Percentiles rank a stretch among this genome's conserved stretches.
Conservation (phyloP, 192 early-diverging fungal genomes). For the Phycomyces blakesleeanus region DNA sequence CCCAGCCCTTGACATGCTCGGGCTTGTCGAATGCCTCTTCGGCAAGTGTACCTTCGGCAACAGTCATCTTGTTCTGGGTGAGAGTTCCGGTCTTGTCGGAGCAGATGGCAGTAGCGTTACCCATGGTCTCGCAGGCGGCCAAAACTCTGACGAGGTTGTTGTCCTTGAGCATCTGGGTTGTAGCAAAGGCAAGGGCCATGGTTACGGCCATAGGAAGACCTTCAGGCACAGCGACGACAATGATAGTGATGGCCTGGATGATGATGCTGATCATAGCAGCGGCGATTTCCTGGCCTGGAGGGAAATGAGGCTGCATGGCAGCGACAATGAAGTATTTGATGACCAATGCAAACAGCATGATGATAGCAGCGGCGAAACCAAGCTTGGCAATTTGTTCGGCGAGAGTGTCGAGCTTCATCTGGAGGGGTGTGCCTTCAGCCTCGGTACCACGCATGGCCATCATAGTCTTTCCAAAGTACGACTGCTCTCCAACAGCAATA, state of each 20-base stretch:
- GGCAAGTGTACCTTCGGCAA: slow-evolving; percentile 60
- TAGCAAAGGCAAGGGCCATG: slow-evolving; percentile 77
- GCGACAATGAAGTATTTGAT: slow-evolving; percentile 64
- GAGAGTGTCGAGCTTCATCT: slow-evolving; percentile 81
- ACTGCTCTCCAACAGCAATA: slow-evolving; percentile 79
- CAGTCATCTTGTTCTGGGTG: slow-evolving; percentile 81
- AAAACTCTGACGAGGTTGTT: slow-evolving; percentile 79
- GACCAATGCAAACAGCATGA: slow-evolving; percentile 75
- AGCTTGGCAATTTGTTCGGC: slow-evolving; percentile 94
- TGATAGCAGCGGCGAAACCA: slow-evolving; percentile 75
- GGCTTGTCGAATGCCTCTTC: slow-evolving; percentile 38
- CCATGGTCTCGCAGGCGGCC: slow-evolving; percentile 80
- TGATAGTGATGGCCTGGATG: slow-evolving; percentile 77
- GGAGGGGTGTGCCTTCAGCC: slow-evolving; percentile 84
- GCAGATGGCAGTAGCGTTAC: slow-evolving; percentile 76
- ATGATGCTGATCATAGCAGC: slow-evolving; percentile 64
- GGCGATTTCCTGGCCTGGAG: slow-evolving; percentile 49
- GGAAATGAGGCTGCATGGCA: slow-evolving; percentile 57
- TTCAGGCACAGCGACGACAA: slow-evolving; percentile 83
- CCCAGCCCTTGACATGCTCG: slow-evolving; percentile 47
- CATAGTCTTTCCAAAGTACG: slow-evolving; percentile 89
- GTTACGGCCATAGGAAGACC: slow-evolving; percentile 86
- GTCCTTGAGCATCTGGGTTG: slow-evolving; percentile 76
- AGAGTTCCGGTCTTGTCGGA: slow-evolving; percentile 87
- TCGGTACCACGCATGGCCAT: slow-evolving; percentile 70